phyloP scores from a whole-genome alignment of 2,329 filamentous ascomycete genomes.

The Calonectria naviculata region DNA sequence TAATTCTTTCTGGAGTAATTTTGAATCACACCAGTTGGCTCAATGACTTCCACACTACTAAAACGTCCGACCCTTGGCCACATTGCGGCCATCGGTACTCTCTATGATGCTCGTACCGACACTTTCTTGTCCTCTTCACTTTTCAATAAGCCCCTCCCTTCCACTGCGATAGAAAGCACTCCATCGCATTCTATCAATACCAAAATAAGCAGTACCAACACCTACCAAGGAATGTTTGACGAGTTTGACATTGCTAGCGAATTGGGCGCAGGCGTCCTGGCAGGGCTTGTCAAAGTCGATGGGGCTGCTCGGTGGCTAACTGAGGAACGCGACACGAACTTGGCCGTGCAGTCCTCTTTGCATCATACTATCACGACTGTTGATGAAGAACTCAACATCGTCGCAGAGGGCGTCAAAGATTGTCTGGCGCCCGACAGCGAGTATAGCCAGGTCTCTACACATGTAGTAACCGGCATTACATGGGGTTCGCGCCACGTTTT shows the following conservation, averaged over 20 bases:
- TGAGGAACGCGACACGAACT: neutral
- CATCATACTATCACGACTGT: neutral
- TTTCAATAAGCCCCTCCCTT: neutral
- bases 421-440: neutral
- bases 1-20: neutral
- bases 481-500: neutral
- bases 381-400: neutral
- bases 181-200: neutral
- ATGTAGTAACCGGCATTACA: neutral
- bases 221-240: neutral
- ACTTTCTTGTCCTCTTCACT: neutral
- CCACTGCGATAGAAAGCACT: neutral
- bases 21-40: neutral
- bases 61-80: slow-evolving; percentile 1
- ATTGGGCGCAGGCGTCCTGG: neutral
- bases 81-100: neutral
- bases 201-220: neutral
- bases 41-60: neutral
- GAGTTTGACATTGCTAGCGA: neutral
- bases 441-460: neutral
- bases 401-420: neutral
- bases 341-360: neutral
- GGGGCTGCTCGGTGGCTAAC: neutral
- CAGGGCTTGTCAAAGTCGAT: neutral
- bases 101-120: slow-evolving; percentile 4